Evolutionary conservation across 805 yeast species (phyloP), one percentile per base, ranked within the genome.

Genomic region (Spathaspora hagerdaliae): DNA sequence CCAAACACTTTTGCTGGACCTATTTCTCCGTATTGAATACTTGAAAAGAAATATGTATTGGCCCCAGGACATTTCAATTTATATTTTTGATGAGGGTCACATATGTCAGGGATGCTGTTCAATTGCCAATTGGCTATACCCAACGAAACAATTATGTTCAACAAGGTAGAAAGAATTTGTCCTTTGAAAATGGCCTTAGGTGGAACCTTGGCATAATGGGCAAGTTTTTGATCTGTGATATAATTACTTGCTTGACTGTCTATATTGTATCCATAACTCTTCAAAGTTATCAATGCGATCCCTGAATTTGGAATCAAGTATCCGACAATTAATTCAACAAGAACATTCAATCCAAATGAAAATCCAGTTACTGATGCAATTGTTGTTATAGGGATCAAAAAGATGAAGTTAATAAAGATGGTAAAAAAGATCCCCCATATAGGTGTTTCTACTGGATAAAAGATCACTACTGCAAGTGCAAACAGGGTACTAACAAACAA

Each of bases 181-280:
- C 74, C 74, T 59, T 72, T 61, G 63, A 84, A 82, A 50, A 82
- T 65, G 0, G 81, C 69, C 48, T 81, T 69, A 2, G 88, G 89
- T 0, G 85, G 80, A 14, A 84, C 65, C 52, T 81, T 81, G 56
- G 81, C 60, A 56, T 85, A 85, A 49, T 83, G 87, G 14, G 61
- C 74, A 49, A 67, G 49, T 49, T 70, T 70, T 50, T 68, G 74
- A 51, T 69, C 71, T 6, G 71, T 61, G 19, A 69, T 73, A 51
- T 77, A 83, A 55, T 69, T 75, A 49, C 81, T 80, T 10, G 87
- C 85, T 61, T 82, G 87, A 27, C 77, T 76, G 56, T 79, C 83
- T 50, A 81, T 78, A 55, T 80, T 82, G 41, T 79, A 77, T 6
- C 75, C 76, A 54, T 57, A 71, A 32, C 71, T 63, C 47, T 71